These are phyloP conservation scores for Ajuga chamaepitys DNA, from an alignment of 257 asterid genomes.

Conservation along the genomic window DNA sequence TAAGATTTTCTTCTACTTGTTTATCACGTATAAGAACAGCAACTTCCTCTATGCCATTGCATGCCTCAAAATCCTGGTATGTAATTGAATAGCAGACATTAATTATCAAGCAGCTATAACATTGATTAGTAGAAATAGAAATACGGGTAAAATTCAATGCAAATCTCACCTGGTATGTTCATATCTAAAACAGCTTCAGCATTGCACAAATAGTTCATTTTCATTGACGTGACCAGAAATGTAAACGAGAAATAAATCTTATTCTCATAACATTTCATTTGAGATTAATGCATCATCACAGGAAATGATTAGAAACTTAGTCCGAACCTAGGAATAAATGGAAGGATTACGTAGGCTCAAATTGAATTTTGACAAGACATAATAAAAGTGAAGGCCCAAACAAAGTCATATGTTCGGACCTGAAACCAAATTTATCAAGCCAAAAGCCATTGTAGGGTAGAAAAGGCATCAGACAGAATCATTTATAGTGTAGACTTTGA, in stretches of 20 bases:
- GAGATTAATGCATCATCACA: neutral
- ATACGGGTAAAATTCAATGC: neutral
- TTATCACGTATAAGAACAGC: slow-evolving; percentile 68
- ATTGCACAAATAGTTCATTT: neutral
- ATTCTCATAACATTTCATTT: neutral
- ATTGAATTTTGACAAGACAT: neutral
- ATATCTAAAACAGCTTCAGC: slow-evolving; percentile 3
- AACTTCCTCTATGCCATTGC: slow-evolving; percentile 95
- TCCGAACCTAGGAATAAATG: neutral
- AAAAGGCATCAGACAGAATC: neutral
- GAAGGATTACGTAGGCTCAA: neutral
- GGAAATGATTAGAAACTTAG: neutral
- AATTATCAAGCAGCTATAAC: slow-evolving; percentile 11
- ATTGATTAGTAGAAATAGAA: slow-evolving; percentile 3
- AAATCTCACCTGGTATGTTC: too few species aligned
- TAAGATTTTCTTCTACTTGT: slow-evolving; percentile 70
- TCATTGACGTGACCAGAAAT: neutral
- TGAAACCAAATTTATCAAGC: neutral
- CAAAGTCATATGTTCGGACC: neutral
- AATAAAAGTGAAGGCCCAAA: neutral
- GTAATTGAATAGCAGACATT: slow-evolving; percentile 10
- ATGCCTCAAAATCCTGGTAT: slow-evolving; percentile 77
- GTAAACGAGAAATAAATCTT: neutral
- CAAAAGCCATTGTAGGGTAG: neutral
- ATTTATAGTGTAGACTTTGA: neutral